Evolutionary conservation across 345 rosid genomes (phyloP).

Genomic region (Camelina hispida): DNA sequence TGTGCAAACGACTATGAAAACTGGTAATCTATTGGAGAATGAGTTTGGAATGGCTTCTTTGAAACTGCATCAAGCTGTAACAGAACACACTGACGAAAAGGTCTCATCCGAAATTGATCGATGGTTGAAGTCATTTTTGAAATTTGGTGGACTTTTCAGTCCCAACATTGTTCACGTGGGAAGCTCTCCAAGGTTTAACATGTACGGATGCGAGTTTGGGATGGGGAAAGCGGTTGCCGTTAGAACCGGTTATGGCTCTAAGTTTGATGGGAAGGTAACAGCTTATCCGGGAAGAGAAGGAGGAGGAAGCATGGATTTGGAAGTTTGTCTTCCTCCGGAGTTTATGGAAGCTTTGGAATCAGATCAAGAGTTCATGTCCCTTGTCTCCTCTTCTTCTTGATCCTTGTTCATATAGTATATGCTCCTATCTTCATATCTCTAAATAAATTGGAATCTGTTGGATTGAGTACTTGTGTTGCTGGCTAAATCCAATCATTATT

Average conservation of each 20-base stretch:
- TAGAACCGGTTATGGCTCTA: conserved; percentile 67
- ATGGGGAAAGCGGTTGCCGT: conserved; percentile 72
- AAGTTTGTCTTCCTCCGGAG: conserved; percentile 60
- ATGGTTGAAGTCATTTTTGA: conserved; percentile 43
- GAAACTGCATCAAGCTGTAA: conserved; percentile 58
- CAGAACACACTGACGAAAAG: conserved; percentile 44
- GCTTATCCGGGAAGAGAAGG: conserved; percentile 70
- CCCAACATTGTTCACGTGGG: conserved; percentile 61
- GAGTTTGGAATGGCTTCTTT: conserved; percentile 73
- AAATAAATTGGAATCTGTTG: no score
- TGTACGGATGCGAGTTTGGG: conserved; percentile 73
- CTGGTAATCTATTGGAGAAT: conserved; percentile 52
- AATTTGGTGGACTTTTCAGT: conserved; percentile 32
- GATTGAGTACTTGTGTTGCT: no score
- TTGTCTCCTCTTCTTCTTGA: conserved; percentile 35
- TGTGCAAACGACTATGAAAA: conserved; percentile 33
- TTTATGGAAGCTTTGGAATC: conserved; percentile 68
- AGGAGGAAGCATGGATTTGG: conserved; percentile 71
- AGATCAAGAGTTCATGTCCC: conserved; percentile 56
- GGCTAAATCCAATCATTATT: no score
- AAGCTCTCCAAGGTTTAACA: conserved; percentile 82
- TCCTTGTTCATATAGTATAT: no score
- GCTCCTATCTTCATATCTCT: no score
- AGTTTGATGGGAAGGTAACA: conserved; percentile 68
- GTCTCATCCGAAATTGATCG: conserved; percentile 38